A percentile compares a stretch with the other conserved stretches of the same genome.
Evolutionary conservation across 306 rosid species (phyloP).

Genomic region (Mimosa pudica): DNA sequence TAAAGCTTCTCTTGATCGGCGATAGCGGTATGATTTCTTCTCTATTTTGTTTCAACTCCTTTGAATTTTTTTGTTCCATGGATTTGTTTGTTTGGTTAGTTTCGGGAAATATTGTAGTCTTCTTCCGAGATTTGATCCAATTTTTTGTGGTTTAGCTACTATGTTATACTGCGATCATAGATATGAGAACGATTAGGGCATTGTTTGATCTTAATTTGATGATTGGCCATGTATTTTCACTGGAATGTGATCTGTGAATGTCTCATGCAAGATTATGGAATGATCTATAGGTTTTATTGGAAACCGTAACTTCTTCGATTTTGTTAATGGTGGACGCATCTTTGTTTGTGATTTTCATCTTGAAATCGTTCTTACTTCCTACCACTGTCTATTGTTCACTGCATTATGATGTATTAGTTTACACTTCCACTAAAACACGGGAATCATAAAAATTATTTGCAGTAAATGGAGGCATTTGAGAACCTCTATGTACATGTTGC

Average conservation of each 20-base stretch:
- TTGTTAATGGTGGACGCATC: background rate
- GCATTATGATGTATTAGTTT: background rate
- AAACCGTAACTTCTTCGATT: background rate
- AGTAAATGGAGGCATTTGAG: slow-evolving; percentile 3
- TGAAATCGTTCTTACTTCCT: background rate
- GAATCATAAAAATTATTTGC: background rate
- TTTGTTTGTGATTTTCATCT: slow-evolving; percentile 1
- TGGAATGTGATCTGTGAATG: background rate
- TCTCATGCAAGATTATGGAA: background rate
- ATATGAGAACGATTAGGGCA: slow-evolving; percentile 1
- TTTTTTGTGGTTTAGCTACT: slow-evolving; percentile 3
- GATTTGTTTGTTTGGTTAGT: background rate
- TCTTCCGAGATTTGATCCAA: slow-evolving; percentile 13
- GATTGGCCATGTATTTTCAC: background rate
- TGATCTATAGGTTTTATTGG: background rate
- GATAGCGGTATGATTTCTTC: slow-evolving; percentile 71
- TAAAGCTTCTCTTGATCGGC: slow-evolving; percentile 94
- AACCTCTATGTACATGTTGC: background rate
- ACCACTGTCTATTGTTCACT: background rate
- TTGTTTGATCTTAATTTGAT: background rate
- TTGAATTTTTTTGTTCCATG: background rate
- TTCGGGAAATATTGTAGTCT: background rate
- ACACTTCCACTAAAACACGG: background rate
- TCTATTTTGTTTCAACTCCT: background rate
- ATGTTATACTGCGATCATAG: slow-evolving; percentile 1